Percentiles rank a stretch among this genome's conserved stretches.
These are phyloP conservation scores for Dendrocalamus latiflorus DNA, from an alignment of 202 grass and related monocot genomes.

Conservation along the genomic window DNA sequence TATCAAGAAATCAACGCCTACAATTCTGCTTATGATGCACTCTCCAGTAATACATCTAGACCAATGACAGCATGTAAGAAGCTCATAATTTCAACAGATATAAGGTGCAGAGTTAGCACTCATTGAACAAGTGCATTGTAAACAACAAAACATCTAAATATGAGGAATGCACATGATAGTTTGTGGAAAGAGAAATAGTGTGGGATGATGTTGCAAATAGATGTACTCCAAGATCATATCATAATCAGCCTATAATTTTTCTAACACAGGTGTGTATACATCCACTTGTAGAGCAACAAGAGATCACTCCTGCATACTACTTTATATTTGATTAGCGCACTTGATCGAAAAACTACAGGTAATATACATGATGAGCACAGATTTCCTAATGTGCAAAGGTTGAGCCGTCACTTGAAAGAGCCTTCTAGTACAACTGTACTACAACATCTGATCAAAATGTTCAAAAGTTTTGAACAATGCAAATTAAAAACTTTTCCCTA, in stretches of 20 bases:
- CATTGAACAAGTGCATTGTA: background rate
- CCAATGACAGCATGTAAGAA: background rate
- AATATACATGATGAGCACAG: background rate
- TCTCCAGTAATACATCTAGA: background rate
- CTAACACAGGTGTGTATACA: background rate
- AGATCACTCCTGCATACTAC: background rate
- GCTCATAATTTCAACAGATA: background rate
- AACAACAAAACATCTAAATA: background rate
- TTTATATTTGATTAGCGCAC: background rate
- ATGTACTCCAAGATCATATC: background rate
- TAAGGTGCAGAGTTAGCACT: background rate
- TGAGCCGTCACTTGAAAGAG: background rate
- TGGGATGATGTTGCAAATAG: background rate
- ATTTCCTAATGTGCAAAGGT: background rate
- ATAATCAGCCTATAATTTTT: background rate
- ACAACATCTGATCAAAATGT: background rate
- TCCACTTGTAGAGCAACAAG: background rate
- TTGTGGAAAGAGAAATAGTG: background rate
- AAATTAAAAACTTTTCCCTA: conserved; percentile 5
- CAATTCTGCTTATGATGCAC: background rate
- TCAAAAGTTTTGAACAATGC: background rate
- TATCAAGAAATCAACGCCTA: conserved; percentile 5
- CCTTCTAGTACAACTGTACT: background rate
- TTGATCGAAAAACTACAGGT: too few species aligned
- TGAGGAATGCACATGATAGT: background rate